A percentile compares a stretch with the other conserved stretches of the same genome.
Evolutionary conservation across 2,329 filamentous ascomycete genomes (phyloP).

Genomic region (Pseudocercospora pini-densiflorae): DNA sequence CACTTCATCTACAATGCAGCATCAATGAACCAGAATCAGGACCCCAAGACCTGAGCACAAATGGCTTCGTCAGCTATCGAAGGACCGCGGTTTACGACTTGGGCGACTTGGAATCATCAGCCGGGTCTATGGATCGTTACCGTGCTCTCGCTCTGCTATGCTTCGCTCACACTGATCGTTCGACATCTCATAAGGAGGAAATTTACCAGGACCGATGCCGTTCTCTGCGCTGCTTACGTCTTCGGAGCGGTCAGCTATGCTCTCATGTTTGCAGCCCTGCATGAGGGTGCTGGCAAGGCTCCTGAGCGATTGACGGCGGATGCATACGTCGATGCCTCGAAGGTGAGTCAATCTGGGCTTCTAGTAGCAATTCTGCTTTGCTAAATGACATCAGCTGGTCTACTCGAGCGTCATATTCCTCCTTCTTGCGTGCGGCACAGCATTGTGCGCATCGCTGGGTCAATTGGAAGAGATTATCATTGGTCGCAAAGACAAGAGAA

Average conservation of each 20-base stretch:
- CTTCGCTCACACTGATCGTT: slow-evolving; percentile 2
- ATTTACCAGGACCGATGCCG: not conserved
- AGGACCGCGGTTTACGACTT: slow-evolving; percentile 2
- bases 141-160: not conserved
- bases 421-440: slow-evolving; percentile 7
- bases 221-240: not conserved
- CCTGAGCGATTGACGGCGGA: not conserved
- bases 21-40: not conserved
- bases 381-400: not conserved
- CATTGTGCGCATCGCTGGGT: not conserved
- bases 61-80: slow-evolving; percentile 2
- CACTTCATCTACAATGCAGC: not conserved
- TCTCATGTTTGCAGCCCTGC: slow-evolving; percentile 5
- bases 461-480: slow-evolving; percentile 5
- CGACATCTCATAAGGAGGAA: slow-evolving; percentile 2
- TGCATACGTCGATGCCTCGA: not conserved
- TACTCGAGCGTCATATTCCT: slow-evolving; percentile 8
- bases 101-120: slow-evolving; percentile 5
- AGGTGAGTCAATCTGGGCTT: not conserved
- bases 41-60: slow-evolving; percentile 2
- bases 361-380: not conserved
- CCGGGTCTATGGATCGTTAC: slow-evolving; percentile 8
- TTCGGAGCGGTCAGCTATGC: not conserved
- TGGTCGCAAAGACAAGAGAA: not conserved
- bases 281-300: slow-evolving; percentile 4